Base-by-base conservation (phyloP, 176 grass and related monocot species). In the Phragmites australis region DNA sequence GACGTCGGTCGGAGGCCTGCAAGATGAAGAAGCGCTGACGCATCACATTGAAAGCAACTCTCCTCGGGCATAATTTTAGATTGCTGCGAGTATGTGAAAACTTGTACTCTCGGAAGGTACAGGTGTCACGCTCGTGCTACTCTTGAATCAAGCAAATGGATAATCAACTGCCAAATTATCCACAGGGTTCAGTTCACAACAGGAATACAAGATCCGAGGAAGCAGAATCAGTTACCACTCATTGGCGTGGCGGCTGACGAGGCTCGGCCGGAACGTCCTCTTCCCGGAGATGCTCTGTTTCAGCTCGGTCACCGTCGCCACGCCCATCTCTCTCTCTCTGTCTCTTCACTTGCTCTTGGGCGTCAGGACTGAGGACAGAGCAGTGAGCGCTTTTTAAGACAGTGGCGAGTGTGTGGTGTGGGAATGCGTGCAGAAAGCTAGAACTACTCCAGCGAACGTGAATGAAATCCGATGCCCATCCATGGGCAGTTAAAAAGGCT, bases 221-320 rank as follows among this genome's bases (percentile, higher is more conserved):
- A 42, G 31, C 46, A 45, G 32, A 72, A 74, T 64, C 43, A 63
- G 30, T 68, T 83, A 97, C 94, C 94, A 97, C 85, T 97, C 94
- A 22, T 87, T 89, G 26, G 87, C 85, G 29, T 97, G 94, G 11
- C 89, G 89, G 72, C 51, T 90, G 71, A 81, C 88, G 43, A 97
- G 76, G 87, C 85, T 94, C 6, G 89, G 70, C 68, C 94, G 69
- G 74, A 92, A 94, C 14, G 88, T 78, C 85, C 92, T 92, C 89
- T 97, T 97, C 72, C 91, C 92, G 78, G 94, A 94, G 72, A 94
- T 80, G 73, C 87, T 97, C 89, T 97, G 94, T 87, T 91, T 94
- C 89, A 90, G 80, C 85, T 92, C 94, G 30, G 85, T 92, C 68
- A 97, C 92, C 62, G 88, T 94, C 66, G 94, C 92, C 54, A 92